Evolutionary conservation across 345 rosid genomes (phyloP), one percentile per base, ranked within the genome.

Genomic region (Kernera saxatilis): DNA sequence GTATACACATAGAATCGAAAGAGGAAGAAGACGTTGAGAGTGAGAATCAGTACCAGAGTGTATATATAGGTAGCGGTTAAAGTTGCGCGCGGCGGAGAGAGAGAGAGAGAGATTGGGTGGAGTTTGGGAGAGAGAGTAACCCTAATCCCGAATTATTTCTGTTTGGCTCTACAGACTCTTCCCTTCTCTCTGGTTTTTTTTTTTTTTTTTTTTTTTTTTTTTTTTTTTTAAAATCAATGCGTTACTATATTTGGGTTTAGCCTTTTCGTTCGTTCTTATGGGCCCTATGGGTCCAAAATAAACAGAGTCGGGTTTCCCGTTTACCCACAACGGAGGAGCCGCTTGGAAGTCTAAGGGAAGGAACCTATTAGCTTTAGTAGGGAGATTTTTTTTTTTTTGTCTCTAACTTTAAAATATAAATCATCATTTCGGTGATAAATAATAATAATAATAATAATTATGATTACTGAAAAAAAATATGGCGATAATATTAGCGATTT

Each of bases 111-210:
- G 76, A 73, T 74, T 39, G 73, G 78, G 62, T 46, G 51, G 70
- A 75, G 79, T 75, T 75, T 75, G 79, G 79, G 32, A 61, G 79
- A 75, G 59, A 69, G 79, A 52, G 18, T 75, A 75, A 75, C 35
- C 79, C 79, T 69, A 75, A 75, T 75, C 79, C 74, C 6, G 79
- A 69, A 75, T 75, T 59, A 21, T 27, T 19, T 61, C 74, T 75
- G 79, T 75, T 75, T 75, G 79, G 74, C 79, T 69, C 43, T 37
- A 39, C 22, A n/a, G n/a, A 12, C 48, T 13, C 49, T 39, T 35
- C 8, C 18, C 5, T 15, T 21, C 46, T 26, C 26, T 55, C 25
- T 35, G 0, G 1, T 33, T 65, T 51, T 7, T 33, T 33, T 33
- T 33, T 33, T 33, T 9, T 33, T 6, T n/a, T n/a, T n/a, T n/a